Conservation (phyloP, 345 rosid species). For the Salix caprea region DNA sequence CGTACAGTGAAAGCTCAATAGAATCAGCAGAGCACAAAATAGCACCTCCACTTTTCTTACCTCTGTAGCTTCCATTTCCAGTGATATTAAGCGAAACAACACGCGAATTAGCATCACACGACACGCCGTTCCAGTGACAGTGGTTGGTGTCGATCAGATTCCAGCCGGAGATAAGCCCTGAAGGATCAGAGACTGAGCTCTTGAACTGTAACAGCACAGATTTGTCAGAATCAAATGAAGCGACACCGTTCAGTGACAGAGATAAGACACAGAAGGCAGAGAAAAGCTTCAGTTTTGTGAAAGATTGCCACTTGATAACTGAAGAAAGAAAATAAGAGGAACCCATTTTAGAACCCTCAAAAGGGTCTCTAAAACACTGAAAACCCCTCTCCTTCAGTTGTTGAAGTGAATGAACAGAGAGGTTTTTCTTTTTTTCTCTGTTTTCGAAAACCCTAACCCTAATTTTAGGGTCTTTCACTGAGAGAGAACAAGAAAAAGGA, state of each 20-base stretch:
- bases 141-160: slow-evolving; percentile 32
- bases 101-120: slow-evolving; percentile 52
- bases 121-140: slow-evolving; percentile 70
- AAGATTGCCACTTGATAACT: slow-evolving; percentile 47
- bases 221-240: slow-evolving; percentile 47
- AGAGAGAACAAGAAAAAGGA: background rate
- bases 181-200: slow-evolving; percentile 54
- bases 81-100: slow-evolving; percentile 71
- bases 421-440: background rate
- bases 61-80: slow-evolving; percentile 41
- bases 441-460: slow-evolving; percentile 27
- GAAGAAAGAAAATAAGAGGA: slow-evolving; percentile 34
- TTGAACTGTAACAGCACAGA: slow-evolving; percentile 65
- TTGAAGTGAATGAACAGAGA: slow-evolving; percentile 1
- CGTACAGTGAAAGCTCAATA: slow-evolving; percentile 61
- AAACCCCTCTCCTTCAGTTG: slow-evolving; percentile 12
- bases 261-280: slow-evolving; percentile 22
- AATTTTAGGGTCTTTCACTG: slow-evolving; percentile 14
- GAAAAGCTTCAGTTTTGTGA: slow-evolving; percentile 24
- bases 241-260: slow-evolving; percentile 21
- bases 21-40: slow-evolving; percentile 48
- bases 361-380: slow-evolving; percentile 20
- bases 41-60: slow-evolving; percentile 29
- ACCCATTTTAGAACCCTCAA: slow-evolving; percentile 41
- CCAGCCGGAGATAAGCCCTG: slow-evolving; percentile 67